Conservation (phyloP, 2,329 filamentous ascomycete species). For the Aspergillus sojae region DNA sequence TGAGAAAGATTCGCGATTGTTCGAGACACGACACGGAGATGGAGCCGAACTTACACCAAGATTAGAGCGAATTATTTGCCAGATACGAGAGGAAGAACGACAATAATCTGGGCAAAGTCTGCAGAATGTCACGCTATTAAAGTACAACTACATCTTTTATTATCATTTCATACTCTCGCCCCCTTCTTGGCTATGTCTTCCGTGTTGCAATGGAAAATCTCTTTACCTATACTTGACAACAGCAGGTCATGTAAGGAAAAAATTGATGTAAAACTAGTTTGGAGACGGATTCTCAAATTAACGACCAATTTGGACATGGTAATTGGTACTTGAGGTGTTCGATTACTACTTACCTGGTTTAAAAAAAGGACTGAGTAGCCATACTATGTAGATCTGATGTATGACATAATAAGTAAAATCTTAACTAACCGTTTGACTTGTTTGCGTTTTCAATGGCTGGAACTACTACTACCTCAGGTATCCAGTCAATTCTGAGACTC, state of each 20-base stretch:
- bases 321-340: background rate
- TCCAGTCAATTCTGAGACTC: background rate
- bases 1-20: constrained; percentile 49
- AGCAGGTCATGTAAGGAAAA: background rate
- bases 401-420: constrained; percentile 8
- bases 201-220: background rate
- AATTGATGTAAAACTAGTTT: background rate
- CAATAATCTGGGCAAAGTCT: background rate
- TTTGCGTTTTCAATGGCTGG: constrained; percentile 16
- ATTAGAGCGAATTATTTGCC: constrained; percentile 56
- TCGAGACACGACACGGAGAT: constrained; percentile 51
- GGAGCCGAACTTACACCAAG: constrained; percentile 56
- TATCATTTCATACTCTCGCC: background rate
- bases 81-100: constrained; percentile 31
- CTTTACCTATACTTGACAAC: background rate
- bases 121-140: background rate
- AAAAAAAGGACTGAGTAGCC: no score
- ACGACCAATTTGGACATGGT: background rate
- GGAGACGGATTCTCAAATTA: background rate
- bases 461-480: background rate
- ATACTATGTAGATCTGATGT: background rate
- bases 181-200: background rate
- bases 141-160: background rate
- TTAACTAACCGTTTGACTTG: constrained; percentile 18
- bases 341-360: background rate